These are phyloP conservation scores for Chrysoporthe cubensis DNA, from an alignment of 2,329 filamentous ascomycete genomes.

Conservation along the genomic window DNA sequence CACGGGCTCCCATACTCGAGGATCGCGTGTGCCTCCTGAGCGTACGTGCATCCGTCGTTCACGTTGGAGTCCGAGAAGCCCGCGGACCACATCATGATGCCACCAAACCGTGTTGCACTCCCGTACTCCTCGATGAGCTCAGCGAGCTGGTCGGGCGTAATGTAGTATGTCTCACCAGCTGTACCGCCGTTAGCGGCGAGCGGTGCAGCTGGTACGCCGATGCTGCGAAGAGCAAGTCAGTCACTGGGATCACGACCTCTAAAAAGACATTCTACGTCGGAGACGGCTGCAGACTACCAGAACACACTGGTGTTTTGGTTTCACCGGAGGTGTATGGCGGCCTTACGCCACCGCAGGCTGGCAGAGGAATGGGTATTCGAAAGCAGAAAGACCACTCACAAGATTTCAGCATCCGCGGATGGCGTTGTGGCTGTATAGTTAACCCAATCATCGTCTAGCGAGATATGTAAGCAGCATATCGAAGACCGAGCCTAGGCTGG, in stretches of 20 bases:
- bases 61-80: slow-evolving; percentile 42
- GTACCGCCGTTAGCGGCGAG: slow-evolving; percentile 41
- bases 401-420: slow-evolving; percentile 35
- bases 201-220: slow-evolving; percentile 38
- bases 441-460: slow-evolving; percentile 33
- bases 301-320: too few species aligned
- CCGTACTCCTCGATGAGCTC: slow-evolving; percentile 37
- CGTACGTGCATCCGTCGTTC: slow-evolving; percentile 45
- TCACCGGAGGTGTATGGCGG: too few species aligned
- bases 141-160: slow-evolving; percentile 38
- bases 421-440: slow-evolving; percentile 34
- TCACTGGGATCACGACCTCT: too few species aligned
- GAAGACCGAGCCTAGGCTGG: not conserved
- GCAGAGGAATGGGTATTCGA: too few species aligned
- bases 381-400: slow-evolving; percentile 16
- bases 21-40: slow-evolving; percentile 45
- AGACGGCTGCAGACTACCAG: too few species aligned
- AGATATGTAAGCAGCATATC: not conserved
- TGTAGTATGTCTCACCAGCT: slow-evolving; percentile 40
- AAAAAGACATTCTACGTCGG: too few species aligned
- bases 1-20: slow-evolving; percentile 19
- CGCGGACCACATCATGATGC: slow-evolving; percentile 48
- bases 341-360: too few species aligned
- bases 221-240: slow-evolving; percentile 7
- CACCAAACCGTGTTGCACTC: slow-evolving; percentile 39